These are phyloP conservation scores for Monosporascus sp. DNA, from an alignment of 2,329 filamentous ascomycete genomes.

Conservation along the genomic window DNA sequence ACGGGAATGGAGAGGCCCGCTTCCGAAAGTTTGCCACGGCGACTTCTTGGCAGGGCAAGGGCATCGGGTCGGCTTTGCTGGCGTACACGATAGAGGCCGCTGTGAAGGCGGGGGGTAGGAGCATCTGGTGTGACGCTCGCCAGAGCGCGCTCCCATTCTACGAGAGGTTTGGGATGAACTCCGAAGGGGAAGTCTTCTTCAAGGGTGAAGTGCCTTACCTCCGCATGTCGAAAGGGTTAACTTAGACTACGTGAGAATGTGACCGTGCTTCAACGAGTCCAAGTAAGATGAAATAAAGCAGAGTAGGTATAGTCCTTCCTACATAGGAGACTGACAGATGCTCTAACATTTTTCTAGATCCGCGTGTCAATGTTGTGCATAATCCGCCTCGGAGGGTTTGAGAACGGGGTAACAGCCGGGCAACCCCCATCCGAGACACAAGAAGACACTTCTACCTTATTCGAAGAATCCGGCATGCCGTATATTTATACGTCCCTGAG, in stretches of 20 bases:
- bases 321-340: too few species aligned
- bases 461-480: too few species aligned
- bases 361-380: too few species aligned
- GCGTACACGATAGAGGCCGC: slow-evolving; percentile 14
- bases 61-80: slow-evolving; percentile 17
- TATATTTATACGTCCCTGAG: too few species aligned
- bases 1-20: slow-evolving; percentile 11
- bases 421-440: too few species aligned
- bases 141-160: slow-evolving; percentile 17
- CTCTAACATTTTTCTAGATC: too few species aligned
- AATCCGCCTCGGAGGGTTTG: too few species aligned
- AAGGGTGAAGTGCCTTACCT: slow-evolving; percentile 19
- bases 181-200: slow-evolving; percentile 16
- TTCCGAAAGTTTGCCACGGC: slow-evolving; percentile 22
- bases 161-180: slow-evolving; percentile 15
- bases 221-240: slow-evolving; percentile 11
- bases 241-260: neutral
- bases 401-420: too few species aligned
- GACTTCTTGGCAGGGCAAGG: slow-evolving; percentile 15
- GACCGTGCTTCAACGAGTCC: too few species aligned
- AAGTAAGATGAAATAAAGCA: too few species aligned
- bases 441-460: too few species aligned
- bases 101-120: slow-evolving; percentile 10
- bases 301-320: too few species aligned
- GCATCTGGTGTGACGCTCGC: slow-evolving; percentile 21